A percentile compares a stretch with the other conserved stretches of the same genome.
Conservation (phyloP, 1,139 yeast species). For the Yamadazyma membranifaciens region DNA sequence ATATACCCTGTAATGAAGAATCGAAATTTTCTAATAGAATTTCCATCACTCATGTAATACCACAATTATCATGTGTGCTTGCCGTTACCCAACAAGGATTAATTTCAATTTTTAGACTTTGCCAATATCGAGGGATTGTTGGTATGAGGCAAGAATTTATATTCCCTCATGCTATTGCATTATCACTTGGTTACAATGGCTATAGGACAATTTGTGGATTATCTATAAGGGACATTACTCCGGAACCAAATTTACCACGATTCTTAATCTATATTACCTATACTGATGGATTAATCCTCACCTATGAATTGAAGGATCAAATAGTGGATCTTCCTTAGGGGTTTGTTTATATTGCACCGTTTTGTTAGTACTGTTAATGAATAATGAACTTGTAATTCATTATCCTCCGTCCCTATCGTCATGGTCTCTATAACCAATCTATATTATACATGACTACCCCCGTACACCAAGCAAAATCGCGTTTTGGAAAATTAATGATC, state of each 20-base stretch:
- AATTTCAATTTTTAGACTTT: slow-evolving; percentile 56
- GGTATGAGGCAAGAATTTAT: slow-evolving; percentile 63
- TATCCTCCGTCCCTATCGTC: too few species aligned
- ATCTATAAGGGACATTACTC: slow-evolving; percentile 22
- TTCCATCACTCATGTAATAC: slow-evolving; percentile 50
- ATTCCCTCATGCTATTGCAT: slow-evolving; percentile 41
- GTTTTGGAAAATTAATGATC: slow-evolving; percentile 1
- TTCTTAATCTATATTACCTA: slow-evolving; percentile 29
- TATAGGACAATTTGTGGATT: slow-evolving; percentile 35
- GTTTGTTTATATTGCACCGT: too few species aligned
- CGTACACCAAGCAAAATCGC: slow-evolving; percentile 5
- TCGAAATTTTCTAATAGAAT: slow-evolving; percentile 49
- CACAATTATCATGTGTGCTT: slow-evolving; percentile 52
- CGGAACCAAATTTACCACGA: slow-evolving; percentile 19
- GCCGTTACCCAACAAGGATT: slow-evolving; percentile 60
- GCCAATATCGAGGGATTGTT: slow-evolving; percentile 53
- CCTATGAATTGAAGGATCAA: slow-evolving; percentile 20
- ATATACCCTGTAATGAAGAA: slow-evolving; percentile 35
- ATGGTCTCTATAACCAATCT: too few species aligned
- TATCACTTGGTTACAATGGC: slow-evolving; percentile 27
- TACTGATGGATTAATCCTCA: slow-evolving; percentile 33
- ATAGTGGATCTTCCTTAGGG: background rate
- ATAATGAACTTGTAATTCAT: background rate
- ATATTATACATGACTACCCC: background rate
- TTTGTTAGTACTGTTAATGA: background rate